Base-by-base conservation (phyloP, 192 early-diverging fungal species). In the Gigaspora rosea region DNA sequence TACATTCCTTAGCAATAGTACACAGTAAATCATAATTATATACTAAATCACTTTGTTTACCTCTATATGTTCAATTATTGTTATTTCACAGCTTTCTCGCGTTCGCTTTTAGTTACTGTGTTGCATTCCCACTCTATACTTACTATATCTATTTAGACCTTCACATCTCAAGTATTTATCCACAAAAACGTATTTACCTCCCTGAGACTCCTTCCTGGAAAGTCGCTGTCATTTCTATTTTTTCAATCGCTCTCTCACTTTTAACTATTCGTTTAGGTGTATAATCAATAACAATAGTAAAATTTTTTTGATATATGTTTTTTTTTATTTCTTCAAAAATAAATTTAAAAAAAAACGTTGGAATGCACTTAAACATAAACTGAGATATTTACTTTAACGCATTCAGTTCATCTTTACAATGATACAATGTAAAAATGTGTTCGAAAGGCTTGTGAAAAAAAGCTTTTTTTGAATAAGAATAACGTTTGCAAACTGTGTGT, bases 171-270 rank as follows among this genome's bases (percentile, higher is more conserved):
- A 54, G 50, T 33, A 18, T 71, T 33, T 33, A 50, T 33, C 32
- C 69, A 8, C 68, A 70, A 70, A 71, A 71, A 51, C 69, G 69
- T 33, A 71, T 71, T 71, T 71, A 52, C 12, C 48, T 71, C 15
- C 69, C 69, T 9, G 16, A 47, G 11, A 66, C 64, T n/a, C 13
- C 33, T 36, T n/a, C 16, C 15, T 66, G 64, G 64, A 66, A 66
- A n/a, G 10, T 22, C 3, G 41, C n/a, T 66, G 13, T 66, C 10
- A 66, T 66, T 18, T 1, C 64, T 46, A 46, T 66, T 9, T n/a
- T 6, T 47, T 47, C 64, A 20, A 46, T 66, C 8, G n/a, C 36
- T n/a, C n/a, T 66, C 10, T 47, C 64, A 20, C 41, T 66, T 15
- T n/a, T 41, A n/a, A 22, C 41, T 16, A 2, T 66, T 6, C 16